Evolutionary conservation across 331 rosid genomes (phyloP), one percentile per base, ranked within the genome.

Genomic region (Cydonia oblonga): DNA sequence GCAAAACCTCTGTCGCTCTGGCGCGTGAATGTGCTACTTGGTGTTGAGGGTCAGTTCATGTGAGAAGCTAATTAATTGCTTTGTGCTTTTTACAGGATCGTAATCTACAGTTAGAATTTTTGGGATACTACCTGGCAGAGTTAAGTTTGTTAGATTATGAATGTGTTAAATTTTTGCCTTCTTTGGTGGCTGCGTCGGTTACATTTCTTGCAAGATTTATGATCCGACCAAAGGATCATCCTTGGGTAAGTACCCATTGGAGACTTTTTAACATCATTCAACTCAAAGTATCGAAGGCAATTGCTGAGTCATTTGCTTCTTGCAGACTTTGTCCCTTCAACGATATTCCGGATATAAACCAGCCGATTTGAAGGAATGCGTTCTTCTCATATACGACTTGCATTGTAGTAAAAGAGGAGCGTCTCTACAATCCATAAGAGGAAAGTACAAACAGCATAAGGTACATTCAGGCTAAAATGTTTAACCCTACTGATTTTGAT

Each of bases 141-240:
- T 88, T 93, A 56, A 93, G 98, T 75, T 80, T 93, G 78, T 70
- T 93, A 69, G 98, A 93, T 32, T 93, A 91, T 67, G 71, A 76
- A 58, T 89, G 90, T 70, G 87, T 93, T 1, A 89, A 85, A 76
- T 89, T 82, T 78, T 73, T 89, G 80, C 97, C 98, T 67, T 93
- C 98, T 59, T 64, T 89, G 88, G 87, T 93, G 60, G 98, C 98
- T 1, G 91, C 97, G 0, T 91, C 97, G 1, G 95, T 85, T 20
- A 73, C 86, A 16, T 93, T 86, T 85, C 86, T 91, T 5, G 84
- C 98, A 2, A 88, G 89, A 68, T 93, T 87, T 68, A 89, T 91
- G 19, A 40, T 86, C 67, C 77, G 38, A 26, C 83, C 96, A 4
- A 88, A 80, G 73, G 66, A 33, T 11, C 83, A 80, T 74, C 98